Percentiles rank a stretch among this genome's conserved stretches.
Conservation (phyloP, 2,329 filamentous ascomycete genomes). For the Chalara sp. region DNA sequence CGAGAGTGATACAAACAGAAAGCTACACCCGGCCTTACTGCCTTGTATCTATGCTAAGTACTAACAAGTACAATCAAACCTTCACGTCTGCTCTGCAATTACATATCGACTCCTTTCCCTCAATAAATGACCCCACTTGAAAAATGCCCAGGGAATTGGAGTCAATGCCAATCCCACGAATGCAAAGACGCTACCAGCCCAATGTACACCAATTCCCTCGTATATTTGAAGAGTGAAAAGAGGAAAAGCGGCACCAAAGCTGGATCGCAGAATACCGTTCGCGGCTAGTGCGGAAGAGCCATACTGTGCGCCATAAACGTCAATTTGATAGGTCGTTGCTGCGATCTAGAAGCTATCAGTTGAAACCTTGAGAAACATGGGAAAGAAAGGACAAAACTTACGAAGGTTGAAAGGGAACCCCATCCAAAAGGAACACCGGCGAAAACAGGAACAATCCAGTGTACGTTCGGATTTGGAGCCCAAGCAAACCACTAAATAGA, state of each 20-base stretch:
- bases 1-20: too few species aligned
- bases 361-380: too few species aligned
- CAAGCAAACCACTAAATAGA: slow-evolving; percentile 46
- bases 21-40: too few species aligned
- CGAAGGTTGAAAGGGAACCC: slow-evolving; percentile 39
- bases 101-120: slow-evolving; percentile 11
- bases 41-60: too few species aligned
- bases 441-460: slow-evolving; percentile 44
- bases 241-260: slow-evolving; percentile 49
- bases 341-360: slow-evolving; percentile 11
- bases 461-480: slow-evolving; percentile 38
- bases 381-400: too few species aligned
- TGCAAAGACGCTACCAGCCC: slow-evolving; percentile 30
- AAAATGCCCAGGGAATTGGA: slow-evolving; percentile 47
- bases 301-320: slow-evolving; percentile 47
- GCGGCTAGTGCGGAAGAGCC: slow-evolving; percentile 54
- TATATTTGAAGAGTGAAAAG: slow-evolving; percentile 52
- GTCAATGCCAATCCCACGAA: slow-evolving; percentile 41
- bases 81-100: too few species aligned
- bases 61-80: too few species aligned
- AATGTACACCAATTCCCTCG: slow-evolving; percentile 28
- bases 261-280: slow-evolving; percentile 51
- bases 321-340: slow-evolving; percentile 44
- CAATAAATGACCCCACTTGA: slow-evolving; percentile 34
- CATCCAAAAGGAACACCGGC: slow-evolving; percentile 51